Evolutionary conservation across 2,329 filamentous ascomycete species (phyloP), one percentile per base, ranked within the genome.

Genomic region (Colletotrichum chrysophilum): DNA sequence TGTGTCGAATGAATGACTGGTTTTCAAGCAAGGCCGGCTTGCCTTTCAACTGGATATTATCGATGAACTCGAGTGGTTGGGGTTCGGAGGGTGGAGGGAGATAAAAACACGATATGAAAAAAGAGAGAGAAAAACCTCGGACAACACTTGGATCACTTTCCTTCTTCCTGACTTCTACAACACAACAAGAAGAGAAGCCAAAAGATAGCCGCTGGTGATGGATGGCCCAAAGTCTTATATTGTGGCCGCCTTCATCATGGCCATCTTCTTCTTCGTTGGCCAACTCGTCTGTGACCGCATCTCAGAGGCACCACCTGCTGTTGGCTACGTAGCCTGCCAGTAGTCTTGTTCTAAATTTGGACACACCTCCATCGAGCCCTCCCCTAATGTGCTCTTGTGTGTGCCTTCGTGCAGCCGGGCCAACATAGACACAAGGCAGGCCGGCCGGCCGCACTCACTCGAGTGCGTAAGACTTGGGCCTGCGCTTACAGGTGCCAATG

Each of bases 11-110:
- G 87, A 90, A 85, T 87, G 88, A 86, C 85, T 86, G 85, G 86
- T 85, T 32, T 88, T 83, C 81, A 85, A 89, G 89, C 89, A 91
- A 92, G 90, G 85, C 90, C 90, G 82, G 90, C 89, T 91, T 91
- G 89, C 88, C 83, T 84, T 87, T 87, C 86, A 82, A 86, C 84
- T 83, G 83, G 79, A 86, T 48, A 48, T 78, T 80, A 79, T 79
- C 75, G 71, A 28, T 52, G 48, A 67, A 55, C 16, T 76, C 61
- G 74, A 70, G 65, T 69, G 71, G 71, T 76, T 74, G 77, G 78
- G 76, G 67, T 66, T 81, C 77, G 77, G 79, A 78, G 80, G 81
- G 81, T 81, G 82, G 82, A 80, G 80, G 79, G 80, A 80, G 81
- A 80, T 81, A 81, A 79, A 79, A 81, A 82, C 79, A 80, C 79